phyloP scores from a whole-genome alignment of 352 stramenopile genomes.

The Globisporangium canariense region DNA sequence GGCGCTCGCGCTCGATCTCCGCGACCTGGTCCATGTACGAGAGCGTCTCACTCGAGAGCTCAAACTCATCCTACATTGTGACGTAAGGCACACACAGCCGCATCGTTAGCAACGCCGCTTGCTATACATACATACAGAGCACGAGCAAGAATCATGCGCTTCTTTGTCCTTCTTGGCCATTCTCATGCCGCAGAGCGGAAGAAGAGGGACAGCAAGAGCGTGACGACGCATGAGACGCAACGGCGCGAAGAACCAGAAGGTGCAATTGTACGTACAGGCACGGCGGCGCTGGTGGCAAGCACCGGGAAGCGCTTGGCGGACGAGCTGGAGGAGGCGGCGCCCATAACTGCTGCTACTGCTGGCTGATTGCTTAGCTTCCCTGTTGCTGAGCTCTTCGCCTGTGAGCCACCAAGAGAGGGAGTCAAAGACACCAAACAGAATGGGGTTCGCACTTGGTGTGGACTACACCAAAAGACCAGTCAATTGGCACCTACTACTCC shows the following conservation, averaged over 20 bases:
- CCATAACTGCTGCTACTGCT: conserved; percentile 32
- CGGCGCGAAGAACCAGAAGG: background rate
- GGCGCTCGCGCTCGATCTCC: conserved; percentile 73
- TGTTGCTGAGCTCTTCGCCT: conserved; percentile 9
- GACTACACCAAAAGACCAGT: too few species aligned
- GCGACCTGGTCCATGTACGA: conserved; percentile 84
- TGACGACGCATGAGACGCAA: too few species aligned
- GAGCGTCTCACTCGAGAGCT: conserved; percentile 43
- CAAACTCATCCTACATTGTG: conserved; percentile 7
- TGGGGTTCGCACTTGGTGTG: background rate
- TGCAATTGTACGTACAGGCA: conserved; percentile 34
- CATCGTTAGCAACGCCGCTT: background rate
- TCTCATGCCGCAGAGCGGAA: background rate
- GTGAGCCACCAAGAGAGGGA: conserved; percentile 13
- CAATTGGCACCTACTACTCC: too few species aligned
- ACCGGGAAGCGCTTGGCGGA: conserved; percentile 43
- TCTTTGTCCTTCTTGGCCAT: conserved; percentile 1
- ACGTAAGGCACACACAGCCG: background rate
- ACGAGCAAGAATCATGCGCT: background rate
- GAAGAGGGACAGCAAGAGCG: background rate
- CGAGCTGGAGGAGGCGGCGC: conserved; percentile 38
- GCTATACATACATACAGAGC: background rate
- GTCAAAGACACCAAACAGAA: background rate
- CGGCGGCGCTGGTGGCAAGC: conserved; percentile 57
- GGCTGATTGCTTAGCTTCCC: background rate